Evolutionary conservation across 1,284 basidiomycete genomes (phyloP), one percentile per base, ranked within the genome.

Genomic region (Trichosporon sp.): DNA sequence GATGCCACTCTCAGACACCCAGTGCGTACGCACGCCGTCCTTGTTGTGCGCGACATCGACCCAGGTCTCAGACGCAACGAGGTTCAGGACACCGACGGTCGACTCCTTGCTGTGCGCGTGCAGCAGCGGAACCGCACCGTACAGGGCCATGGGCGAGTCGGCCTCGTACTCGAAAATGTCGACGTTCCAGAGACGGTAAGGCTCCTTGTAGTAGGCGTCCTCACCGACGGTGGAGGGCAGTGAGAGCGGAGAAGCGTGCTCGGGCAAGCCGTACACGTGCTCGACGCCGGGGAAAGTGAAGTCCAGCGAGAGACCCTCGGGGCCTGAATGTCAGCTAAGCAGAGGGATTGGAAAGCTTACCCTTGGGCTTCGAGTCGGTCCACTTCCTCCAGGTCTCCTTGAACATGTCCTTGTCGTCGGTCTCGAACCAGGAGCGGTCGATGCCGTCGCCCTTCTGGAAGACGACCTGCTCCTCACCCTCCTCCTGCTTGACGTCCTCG

Each of bases 151-250:
- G 23, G 94, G 87, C 1, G 92, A 95, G 70, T 93, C 92, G 66
- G 92, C 89, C 29, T 93, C 88, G 82, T 99, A 98, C 84, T 99
- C 96, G 80, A 99, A 99, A 38, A 98, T 95, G 80, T 99, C 97
- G 65, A 92, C 87, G 80, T 99, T 99, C 86, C 91, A 97, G 15
- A 99, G 88, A 31, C 97, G 89, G 84, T 97, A 99, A 0, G 97
- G 97, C 53, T 99, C 96, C 13, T 86, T 87, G 84, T 91, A 97
- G 72, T 87, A 86, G 7, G 89, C 86, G 64, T 85, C 84, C 72
- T 81, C 72, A 3, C 78, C 76, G 25, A 70, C 63, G 15, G 95
- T 98, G 6, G 90, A 88, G 5, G 94, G 95, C 1, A 99, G 88
- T 13, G 91, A 91, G 34, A 99, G 87, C 6, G 90, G 89, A 0